Evolutionary conservation across 805 yeast genomes (phyloP).

Genomic region (Starmerella riodocensis): DNA sequence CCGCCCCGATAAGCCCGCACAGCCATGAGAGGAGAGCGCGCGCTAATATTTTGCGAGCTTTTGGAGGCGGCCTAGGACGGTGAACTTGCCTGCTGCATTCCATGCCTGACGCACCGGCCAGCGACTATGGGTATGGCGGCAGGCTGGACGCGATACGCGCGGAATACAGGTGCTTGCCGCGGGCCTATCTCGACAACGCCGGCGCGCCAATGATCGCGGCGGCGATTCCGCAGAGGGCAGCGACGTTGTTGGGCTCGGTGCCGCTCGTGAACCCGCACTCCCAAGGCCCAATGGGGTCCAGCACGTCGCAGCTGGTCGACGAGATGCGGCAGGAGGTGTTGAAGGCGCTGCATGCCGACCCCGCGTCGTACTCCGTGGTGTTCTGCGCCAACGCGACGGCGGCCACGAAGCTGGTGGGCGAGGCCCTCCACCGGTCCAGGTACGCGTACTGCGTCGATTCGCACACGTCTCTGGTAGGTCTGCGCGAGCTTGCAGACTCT

Average conservation of each 20-base stretch:
- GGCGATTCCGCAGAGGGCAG: constrained; percentile 23
- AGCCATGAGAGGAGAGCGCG: neutral
- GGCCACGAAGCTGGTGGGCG: constrained; percentile 30
- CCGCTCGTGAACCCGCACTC: constrained; percentile 35
- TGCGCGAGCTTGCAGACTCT: constrained; percentile 24
- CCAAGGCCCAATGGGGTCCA: constrained; percentile 26
- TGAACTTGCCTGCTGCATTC: no score
- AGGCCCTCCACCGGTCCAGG: constrained; percentile 18
- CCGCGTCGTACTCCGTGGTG: constrained; percentile 29
- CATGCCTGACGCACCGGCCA: no score
- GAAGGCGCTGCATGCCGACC: constrained; percentile 28
- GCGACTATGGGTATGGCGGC: constrained; percentile 3
- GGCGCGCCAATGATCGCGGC: constrained; percentile 31
- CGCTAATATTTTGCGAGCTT: neutral
- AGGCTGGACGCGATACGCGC: constrained; percentile 10
- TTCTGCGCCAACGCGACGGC: constrained; percentile 34
- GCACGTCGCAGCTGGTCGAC: constrained; percentile 24
- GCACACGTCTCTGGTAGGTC: constrained; percentile 35
- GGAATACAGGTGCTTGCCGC: constrained; percentile 8
- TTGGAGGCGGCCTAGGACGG: neutral
- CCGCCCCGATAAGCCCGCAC: no score
- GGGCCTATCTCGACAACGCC: constrained; percentile 34
- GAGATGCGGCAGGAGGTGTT: constrained; percentile 26
- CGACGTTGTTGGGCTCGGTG: constrained; percentile 21
- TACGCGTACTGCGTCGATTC: constrained; percentile 28